Percentiles rank a stretch among this genome's conserved stretches.
These are phyloP conservation scores for Scytalidium sp. DNA, from an alignment of 2,329 filamentous ascomycete species.

Conservation along the genomic window DNA sequence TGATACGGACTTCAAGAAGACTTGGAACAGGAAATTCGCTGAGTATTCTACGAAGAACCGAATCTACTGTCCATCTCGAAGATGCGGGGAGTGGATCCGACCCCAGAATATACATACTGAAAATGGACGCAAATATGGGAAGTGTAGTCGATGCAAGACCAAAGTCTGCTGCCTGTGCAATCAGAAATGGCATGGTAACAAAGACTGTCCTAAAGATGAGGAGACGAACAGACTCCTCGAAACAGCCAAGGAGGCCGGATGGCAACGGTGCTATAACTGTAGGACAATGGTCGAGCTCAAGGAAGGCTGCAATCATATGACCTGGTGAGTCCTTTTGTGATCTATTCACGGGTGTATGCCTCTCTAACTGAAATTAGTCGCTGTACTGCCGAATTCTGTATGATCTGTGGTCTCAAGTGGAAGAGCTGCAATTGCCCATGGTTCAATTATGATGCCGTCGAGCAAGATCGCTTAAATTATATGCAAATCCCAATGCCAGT, in stretches of 20 bases:
- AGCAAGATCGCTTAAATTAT: conserved; percentile 52
- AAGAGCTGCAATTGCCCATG: conserved; percentile 79
- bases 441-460: conserved; percentile 63
- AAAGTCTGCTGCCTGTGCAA: conserved; percentile 75
- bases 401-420: conserved; percentile 80
- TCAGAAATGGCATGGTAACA: conserved; percentile 66
- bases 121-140: conserved; percentile 61
- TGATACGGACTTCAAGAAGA: conserved; percentile 68
- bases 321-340: conserved; percentile 57
- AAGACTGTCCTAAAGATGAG: conserved; percentile 70
- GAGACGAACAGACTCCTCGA: conserved; percentile 62
- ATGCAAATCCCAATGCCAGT: conserved; percentile 42
- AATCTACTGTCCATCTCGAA: conserved; percentile 70
- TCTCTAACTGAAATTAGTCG: conserved; percentile 44
- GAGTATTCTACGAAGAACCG: conserved; percentile 73
- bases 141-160: conserved; percentile 68
- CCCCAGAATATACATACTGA: conserved; percentile 64
- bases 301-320: conserved; percentile 87
- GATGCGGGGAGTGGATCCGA: conserved; percentile 78
- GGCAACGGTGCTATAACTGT: conserved; percentile 75
- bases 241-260: conserved; percentile 64
- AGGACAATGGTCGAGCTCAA: conserved; percentile 72
- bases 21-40: conserved; percentile 77
- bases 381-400: conserved; percentile 83
- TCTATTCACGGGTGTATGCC: neutral